phyloP scores from a whole-genome alignment of 805 yeast genomes.

The Kazachstania africana region DNA sequence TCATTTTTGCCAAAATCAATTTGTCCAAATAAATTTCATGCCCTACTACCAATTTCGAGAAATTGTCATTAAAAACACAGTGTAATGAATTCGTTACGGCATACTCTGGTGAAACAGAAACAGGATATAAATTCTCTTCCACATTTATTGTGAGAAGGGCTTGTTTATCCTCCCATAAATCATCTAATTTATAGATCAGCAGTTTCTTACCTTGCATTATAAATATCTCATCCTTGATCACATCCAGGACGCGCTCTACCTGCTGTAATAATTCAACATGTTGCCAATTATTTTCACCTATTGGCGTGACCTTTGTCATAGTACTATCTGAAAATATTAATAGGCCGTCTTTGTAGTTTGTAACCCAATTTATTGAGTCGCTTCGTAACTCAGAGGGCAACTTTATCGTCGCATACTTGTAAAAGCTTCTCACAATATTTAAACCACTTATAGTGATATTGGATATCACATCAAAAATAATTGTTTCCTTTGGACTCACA shows the following conservation, averaged over 20 bases:
- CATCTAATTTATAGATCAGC: constrained; percentile 10
- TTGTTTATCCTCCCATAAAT: constrained; percentile 14
- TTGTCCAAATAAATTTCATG: constrained; percentile 24
- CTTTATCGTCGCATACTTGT: constrained; percentile 10
- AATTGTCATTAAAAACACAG: constrained; percentile 11
- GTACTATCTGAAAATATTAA: constrained; percentile 12
- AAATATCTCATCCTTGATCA: constrained; percentile 14
- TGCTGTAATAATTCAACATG: constrained; percentile 9
- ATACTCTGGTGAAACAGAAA: constrained; percentile 18
- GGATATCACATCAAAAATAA: constrained; percentile 21
- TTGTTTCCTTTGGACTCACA: constrained; percentile 8
- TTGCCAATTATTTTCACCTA: constrained; percentile 10
- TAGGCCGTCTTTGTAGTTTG: constrained; percentile 16
- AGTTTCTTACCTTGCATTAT: constrained; percentile 12
- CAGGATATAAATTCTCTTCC: constrained; percentile 21
- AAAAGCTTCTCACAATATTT: constrained; percentile 14
- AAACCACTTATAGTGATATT: constrained; percentile 14
- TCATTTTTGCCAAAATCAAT: constrained; percentile 12
- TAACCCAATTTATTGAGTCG: constrained; percentile 16
- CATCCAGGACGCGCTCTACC: constrained; percentile 22
- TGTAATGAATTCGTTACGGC: constrained; percentile 21
- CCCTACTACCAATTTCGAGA: constrained; percentile 12
- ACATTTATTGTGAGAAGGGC: constrained; percentile 10
- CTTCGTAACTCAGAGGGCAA: constrained; percentile 3
- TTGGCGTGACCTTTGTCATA: constrained; percentile 9